Evolutionary conservation across 192 early-diverging fungal genomes (phyloP).

Genomic region (Dissophora ornata): DNA sequence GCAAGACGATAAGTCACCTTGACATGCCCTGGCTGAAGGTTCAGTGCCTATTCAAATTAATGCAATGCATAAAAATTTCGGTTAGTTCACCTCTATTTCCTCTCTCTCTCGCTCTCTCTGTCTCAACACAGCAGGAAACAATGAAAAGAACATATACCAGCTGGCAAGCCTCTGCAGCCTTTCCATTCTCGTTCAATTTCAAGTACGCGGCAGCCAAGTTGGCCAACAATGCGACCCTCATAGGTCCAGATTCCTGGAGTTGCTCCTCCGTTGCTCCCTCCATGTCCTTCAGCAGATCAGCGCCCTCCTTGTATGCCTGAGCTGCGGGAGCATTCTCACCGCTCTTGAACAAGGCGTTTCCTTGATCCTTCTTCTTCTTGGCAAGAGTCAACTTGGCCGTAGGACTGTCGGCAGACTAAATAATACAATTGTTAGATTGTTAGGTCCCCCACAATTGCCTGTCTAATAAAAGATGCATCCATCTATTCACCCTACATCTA

Average conservation of each 20-base stretch:
- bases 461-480: not conserved
- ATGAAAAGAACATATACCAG: constrained; percentile 10
- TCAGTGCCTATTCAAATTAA: constrained; percentile 39
- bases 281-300: constrained; percentile 41
- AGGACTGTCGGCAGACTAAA: constrained; percentile 47
- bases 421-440: not conserved
- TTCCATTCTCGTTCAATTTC: constrained; percentile 46
- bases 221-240: constrained; percentile 35
- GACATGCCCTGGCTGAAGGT: constrained; percentile 45
- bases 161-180: constrained; percentile 41
- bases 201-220: constrained; percentile 53
- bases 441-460: not conserved
- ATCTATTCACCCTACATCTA: too few species aligned
- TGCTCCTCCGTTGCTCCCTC: constrained; percentile 30
- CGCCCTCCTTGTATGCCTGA: constrained; percentile 48
- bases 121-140: too few species aligned
- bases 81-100: too few species aligned
- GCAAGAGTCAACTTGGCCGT: constrained; percentile 41
- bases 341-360: constrained; percentile 53
- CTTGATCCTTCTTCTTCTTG: constrained; percentile 54
- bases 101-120: too few species aligned
- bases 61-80: too few species aligned
- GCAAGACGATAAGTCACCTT: constrained; percentile 58
- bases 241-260: constrained; percentile 7
- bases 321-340: constrained; percentile 36